A percentile compares a stretch with the other conserved stretches of the same genome.
Conservation (phyloP, 208 protist genomes). For the Herpetomonas samuelpessoai region DNA sequence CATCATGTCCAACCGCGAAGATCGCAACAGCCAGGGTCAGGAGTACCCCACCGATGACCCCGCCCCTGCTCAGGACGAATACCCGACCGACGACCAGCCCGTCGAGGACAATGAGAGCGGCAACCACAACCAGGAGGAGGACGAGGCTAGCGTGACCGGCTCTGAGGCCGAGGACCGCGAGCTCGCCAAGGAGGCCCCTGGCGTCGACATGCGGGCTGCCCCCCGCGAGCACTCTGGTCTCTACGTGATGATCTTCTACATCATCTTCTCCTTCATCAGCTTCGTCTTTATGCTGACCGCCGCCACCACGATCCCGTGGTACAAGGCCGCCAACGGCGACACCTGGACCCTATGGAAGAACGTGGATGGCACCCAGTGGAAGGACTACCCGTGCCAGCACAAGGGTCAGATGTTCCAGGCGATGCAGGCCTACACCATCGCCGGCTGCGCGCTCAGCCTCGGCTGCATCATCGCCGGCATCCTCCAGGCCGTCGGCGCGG, state of each 20-base stretch:
- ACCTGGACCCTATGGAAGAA: slow-evolving; percentile 53
- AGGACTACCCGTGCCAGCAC: slow-evolving; percentile 32
- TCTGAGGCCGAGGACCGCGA: slow-evolving; percentile 11
- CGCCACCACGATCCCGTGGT: slow-evolving; percentile 40
- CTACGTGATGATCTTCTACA: slow-evolving; percentile 25
- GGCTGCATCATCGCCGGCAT: slow-evolving; percentile 24
- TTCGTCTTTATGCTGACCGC: slow-evolving; percentile 44
- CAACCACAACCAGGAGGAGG: slow-evolving; percentile 8
- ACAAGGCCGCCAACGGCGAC: slow-evolving; percentile 26
- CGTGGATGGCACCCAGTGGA: slow-evolving; percentile 20
- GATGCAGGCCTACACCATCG: slow-evolving; percentile 46
- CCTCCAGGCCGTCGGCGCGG: slow-evolving; percentile 25
- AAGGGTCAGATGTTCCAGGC: slow-evolving; percentile 39
- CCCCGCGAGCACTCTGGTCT: slow-evolving; percentile 27
- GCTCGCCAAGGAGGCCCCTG: slow-evolving; percentile 7
- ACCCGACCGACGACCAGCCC: neutral
- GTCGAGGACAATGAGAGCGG: slow-evolving; percentile 8
- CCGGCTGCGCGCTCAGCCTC: slow-evolving; percentile 27
- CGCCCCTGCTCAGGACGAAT: slow-evolving; percentile 11
- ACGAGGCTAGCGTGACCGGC: slow-evolving; percentile 14
- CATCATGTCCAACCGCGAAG: neutral
- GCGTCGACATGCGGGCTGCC: slow-evolving; percentile 31
- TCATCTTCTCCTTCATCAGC: slow-evolving; percentile 30
- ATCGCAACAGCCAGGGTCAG: neutral
- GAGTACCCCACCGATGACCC: slow-evolving; percentile 2